Base-by-base conservation (phyloP, 331 rosid genomes). In the Arachis monticola region DNA sequence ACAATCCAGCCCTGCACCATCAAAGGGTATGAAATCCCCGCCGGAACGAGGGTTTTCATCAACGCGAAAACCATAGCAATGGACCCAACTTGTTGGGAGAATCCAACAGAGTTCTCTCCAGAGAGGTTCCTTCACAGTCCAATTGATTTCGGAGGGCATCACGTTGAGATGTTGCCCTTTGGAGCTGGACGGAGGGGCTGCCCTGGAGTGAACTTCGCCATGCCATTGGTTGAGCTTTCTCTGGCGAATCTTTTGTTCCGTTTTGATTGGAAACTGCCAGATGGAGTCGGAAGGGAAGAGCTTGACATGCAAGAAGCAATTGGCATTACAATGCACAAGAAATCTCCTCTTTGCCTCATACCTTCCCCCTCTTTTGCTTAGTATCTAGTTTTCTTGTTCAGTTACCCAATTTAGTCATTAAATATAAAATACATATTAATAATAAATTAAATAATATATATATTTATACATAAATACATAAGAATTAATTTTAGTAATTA, bases 301-400 rank as follows among this genome's bases (percentile, higher is more conserved):
- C 35, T 87, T 48, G 56, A 77, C 51, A 84, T 84, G 91, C 89
- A 88, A 64, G 88, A 90, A 78, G 5, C 59, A 1, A 4, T 47
- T 6, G 85, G 87, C 5, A 51, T 89, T 10, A 70, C 87, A 11
- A 7, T 77, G 35, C 41, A 70, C 13, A 89, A 89, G 81, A 89
- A 69, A 77, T 27, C 64, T 22, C 60, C 84, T 61, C 86, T 87
- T n/a, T 61, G 71, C 41, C 57, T 77, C 1, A 69, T 14, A 48
- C 38, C 70, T 42, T 40, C 6, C 6, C 46, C 62, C 13, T 3
- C 65, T 10, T 35, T 35, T 35, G 27, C 27, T 22, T 22, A 22
- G 27, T 22, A 22, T 22, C 27, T 22, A 22, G 0, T 22, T 22
- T 22, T 22, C 27, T 22, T 22, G 27, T 22, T 22, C 1, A 22